These are phyloP conservation scores for Pontederia crassipes DNA, from an alignment of 176 grass and related monocot genomes.

Conservation along the genomic window DNA sequence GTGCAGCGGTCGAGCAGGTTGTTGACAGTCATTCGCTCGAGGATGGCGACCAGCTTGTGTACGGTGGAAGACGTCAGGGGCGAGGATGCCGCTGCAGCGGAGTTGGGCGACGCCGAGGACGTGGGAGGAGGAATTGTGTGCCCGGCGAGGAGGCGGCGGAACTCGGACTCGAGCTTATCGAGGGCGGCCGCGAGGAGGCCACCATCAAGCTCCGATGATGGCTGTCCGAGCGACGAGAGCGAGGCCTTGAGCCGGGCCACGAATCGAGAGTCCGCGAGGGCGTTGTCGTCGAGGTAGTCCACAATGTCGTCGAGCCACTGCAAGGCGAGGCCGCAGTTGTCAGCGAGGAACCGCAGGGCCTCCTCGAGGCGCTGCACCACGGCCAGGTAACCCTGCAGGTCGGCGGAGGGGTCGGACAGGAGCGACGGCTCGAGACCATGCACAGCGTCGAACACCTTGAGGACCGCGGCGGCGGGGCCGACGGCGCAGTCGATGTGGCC, in stretches of 20 bases:
- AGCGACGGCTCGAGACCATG: slow-evolving; percentile 79
- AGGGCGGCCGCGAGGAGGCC: slow-evolving; percentile 63
- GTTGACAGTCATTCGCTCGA: slow-evolving; percentile 39
- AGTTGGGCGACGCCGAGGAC: slow-evolving; percentile 6
- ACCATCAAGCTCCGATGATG: slow-evolving; percentile 17
- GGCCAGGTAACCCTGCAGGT: slow-evolving; percentile 49
- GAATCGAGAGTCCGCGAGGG: slow-evolving; percentile 69
- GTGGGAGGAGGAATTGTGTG: slow-evolving; percentile 44
- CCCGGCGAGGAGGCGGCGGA: slow-evolving; percentile 43
- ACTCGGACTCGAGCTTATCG: slow-evolving; percentile 52
- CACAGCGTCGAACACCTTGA: slow-evolving; percentile 96
- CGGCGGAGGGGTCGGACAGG: slow-evolving; percentile 27
- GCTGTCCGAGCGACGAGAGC: slow-evolving; percentile 24
- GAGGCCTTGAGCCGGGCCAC: slow-evolving; percentile 39
- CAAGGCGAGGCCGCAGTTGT: slow-evolving; percentile 66
- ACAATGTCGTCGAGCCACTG: slow-evolving; percentile 85
- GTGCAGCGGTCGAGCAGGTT: slow-evolving; percentile 9
- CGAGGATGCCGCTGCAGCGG: slow-evolving; percentile 8
- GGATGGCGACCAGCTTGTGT: slow-evolving; percentile 49
- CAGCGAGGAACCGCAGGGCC: slow-evolving; percentile 59
- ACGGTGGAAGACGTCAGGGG: slow-evolving; percentile 33
- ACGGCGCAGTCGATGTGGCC: slow-evolving; percentile 83
- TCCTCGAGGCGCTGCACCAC: slow-evolving; percentile 66
- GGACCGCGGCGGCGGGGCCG: slow-evolving; percentile 70
- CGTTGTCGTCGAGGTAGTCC: slow-evolving; percentile 71